These are phyloP conservation scores for Arabis hirsuta DNA, from an alignment of 345 rosid species.

Conservation along the genomic window DNA sequence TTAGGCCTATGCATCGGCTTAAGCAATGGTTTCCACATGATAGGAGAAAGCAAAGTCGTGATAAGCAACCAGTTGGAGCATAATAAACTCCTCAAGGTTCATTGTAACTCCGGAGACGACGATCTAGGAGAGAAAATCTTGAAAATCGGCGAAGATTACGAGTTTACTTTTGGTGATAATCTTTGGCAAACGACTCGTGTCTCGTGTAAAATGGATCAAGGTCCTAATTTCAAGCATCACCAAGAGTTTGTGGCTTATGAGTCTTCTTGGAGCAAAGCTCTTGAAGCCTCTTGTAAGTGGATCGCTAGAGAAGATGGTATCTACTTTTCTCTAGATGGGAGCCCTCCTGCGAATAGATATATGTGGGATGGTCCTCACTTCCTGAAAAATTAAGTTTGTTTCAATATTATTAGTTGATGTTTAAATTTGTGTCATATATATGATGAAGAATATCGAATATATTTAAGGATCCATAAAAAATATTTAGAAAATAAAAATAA, in stretches of 20 bases:
- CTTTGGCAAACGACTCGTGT: conserved; percentile 2
- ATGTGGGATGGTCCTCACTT: conserved; percentile 30
- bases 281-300: conserved; percentile 13
- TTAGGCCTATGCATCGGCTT: conserved; percentile 18
- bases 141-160: conserved; percentile 22
- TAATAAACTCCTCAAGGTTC: conserved; percentile 37
- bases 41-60: conserved; percentile 33
- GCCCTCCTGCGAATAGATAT: conserved; percentile 3
- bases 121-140: conserved; percentile 20
- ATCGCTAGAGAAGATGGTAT: conserved; percentile 35
- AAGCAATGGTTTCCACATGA: conserved; percentile 21
- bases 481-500: no score
- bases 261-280: conserved; percentile 33
- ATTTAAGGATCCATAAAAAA: background rate
- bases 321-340: conserved; percentile 29
- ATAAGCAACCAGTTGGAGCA: conserved; percentile 33
- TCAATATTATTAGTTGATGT: background rate
- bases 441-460: background rate
- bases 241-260: conserved; percentile 35
- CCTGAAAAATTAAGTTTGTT: background rate
- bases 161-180: conserved; percentile 30
- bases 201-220: conserved; percentile 32
- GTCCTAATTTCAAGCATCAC: conserved; percentile 39
- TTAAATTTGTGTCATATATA: background rate
- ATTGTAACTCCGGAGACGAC: background rate